A percentile compares a stretch with the other conserved stretches of the same genome.
Conservation (phyloP, 495 filamentous ascomycete genomes). For the Pyrenopolyporus hunteri region DNA sequence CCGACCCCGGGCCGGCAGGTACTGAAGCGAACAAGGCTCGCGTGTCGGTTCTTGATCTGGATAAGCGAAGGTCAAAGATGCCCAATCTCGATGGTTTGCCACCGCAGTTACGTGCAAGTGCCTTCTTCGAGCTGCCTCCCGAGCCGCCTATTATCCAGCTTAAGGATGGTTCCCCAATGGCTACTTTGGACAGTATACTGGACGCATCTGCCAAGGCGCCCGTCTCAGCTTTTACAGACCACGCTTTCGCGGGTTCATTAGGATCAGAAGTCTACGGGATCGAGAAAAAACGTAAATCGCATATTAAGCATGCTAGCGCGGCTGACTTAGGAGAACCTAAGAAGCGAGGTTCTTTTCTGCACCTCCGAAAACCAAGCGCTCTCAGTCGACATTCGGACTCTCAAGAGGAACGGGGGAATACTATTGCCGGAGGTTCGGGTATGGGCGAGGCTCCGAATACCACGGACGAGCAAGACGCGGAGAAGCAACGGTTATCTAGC, state of each 20-base stretch:
- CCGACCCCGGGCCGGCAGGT: constrained; percentile 4
- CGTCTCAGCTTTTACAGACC: constrained; percentile 94
- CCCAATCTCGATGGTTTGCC: constrained; percentile 65
- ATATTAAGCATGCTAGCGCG: constrained; percentile 36
- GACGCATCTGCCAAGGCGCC: constrained; percentile 93
- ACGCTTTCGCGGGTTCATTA: constrained; percentile 78
- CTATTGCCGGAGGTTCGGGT: constrained; percentile 24
- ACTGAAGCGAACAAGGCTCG: constrained; percentile 23
- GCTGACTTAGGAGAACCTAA: constrained; percentile 37
- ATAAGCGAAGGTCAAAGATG: constrained; percentile 49
- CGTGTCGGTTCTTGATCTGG: constrained; percentile 38
- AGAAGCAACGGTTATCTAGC: constrained; percentile 30
- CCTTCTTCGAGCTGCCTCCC: constrained; percentile 81
- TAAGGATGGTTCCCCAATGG: constrained; percentile 81
- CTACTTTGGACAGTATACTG: constrained; percentile 88
- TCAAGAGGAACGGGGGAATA: constrained; percentile 30
- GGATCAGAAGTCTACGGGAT: constrained; percentile 69
- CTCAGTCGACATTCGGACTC: constrained; percentile 36
- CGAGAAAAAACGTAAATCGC: constrained; percentile 51
- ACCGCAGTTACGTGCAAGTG: constrained; percentile 85
- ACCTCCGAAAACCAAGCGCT: constrained; percentile 42
- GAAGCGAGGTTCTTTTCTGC: constrained; percentile 48
- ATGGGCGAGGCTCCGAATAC: constrained; percentile 24
- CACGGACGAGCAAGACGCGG: constrained; percentile 42
- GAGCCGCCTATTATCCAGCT: constrained; percentile 63